Evolutionary conservation across 1,284 basidiomycete species (phyloP), one percentile per base, ranked within the genome.

Genomic region (Vanrija sp.): DNA sequence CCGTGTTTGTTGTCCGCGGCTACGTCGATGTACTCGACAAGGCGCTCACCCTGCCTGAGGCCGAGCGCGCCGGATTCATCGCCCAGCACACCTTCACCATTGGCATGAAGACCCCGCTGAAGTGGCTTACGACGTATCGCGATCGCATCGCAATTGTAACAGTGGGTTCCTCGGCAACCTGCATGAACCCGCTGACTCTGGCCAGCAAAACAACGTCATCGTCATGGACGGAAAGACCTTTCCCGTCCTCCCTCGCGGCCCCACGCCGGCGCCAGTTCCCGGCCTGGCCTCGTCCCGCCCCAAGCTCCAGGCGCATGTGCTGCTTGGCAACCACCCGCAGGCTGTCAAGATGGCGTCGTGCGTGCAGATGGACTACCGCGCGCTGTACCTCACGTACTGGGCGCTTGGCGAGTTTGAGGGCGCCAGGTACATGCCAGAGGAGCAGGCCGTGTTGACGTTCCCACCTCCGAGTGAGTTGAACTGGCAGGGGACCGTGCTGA

Each of bases 381-480:
- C 57, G 10, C 55, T 72, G 10, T 69, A 69, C 52, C 39, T 65
- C 28, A 61, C 60, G 2, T 70, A 67, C 57, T 64, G 62, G 60
- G 65, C 67, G 9, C 43, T 60, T 8, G 63, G 62, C 2, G 65
- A 65, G 51, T 39, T 42, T 26, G 52, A 54, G 9, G 52, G 42
- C 14, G 39, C 9, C 3, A 39, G 38, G 2, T 40, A 43, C n/a
- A 23, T 38, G 46, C 23, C 19, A 4, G 14, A 40, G 4, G 38
- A 53, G 9, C 42, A 46, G 4, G 55, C 55, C 12, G 55, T 49
- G 14, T n/a, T 46, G 6, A 40, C 43, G 9, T 52, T 62, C 48
- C 60, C 55, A 25, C 44, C 58, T 14, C 21, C 47, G 3, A 19
- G 46, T 45, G 38, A 40, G 39, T 38, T 16, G 26, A 19, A 38